Percentiles rank a stretch among this genome's conserved stretches.
Conservation (phyloP, 352 stramenopile genomes). For the Phytopythium ostracodes region DNA sequence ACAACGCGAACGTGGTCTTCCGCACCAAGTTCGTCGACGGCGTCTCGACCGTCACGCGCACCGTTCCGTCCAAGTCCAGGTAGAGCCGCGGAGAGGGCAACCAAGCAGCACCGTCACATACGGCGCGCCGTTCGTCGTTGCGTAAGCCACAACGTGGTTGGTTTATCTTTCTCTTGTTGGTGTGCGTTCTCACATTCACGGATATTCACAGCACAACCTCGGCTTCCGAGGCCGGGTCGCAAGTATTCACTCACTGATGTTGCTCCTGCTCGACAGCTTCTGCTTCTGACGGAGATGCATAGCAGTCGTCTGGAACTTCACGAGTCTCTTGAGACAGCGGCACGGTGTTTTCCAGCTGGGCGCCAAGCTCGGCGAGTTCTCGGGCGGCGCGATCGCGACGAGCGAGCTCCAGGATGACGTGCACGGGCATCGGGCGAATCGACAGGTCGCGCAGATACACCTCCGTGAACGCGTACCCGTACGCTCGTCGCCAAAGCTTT, state of each 20-base stretch:
- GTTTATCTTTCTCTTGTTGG: background rate
- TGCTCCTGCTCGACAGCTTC: background rate
- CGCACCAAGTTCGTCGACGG: slow-evolving; percentile 99
- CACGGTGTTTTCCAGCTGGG: slow-evolving; percentile 35
- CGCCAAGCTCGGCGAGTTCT: slow-evolving; percentile 30
- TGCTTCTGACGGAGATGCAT: background rate
- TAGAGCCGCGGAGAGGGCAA: slow-evolving; percentile 5
- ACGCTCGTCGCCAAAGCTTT: slow-evolving; percentile 57
- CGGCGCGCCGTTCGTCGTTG: background rate
- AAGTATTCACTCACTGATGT: background rate
- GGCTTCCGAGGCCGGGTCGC: background rate
- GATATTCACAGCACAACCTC: background rate
- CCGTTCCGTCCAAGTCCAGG: slow-evolving; percentile 65
- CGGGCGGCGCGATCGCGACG: slow-evolving; percentile 32
- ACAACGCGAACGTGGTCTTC: slow-evolving; percentile 99
- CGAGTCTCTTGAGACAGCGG: background rate
- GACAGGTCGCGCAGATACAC: slow-evolving; percentile 44
- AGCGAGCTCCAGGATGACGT: slow-evolving; percentile 57
- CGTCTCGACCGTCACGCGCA: slow-evolving; percentile 98
- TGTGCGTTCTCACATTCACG: background rate
- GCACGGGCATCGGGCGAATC: slow-evolving; percentile 44
- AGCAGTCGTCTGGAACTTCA: background rate
- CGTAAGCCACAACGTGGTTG: slow-evolving; percentile 1
- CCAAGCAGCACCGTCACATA: background rate
- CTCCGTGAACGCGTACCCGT: slow-evolving; percentile 50